Evolutionary conservation across 2,329 filamentous ascomycete genomes (phyloP), one percentile per base, ranked within the genome.

Genomic region (Aspergillus hiratsukae): DNA sequence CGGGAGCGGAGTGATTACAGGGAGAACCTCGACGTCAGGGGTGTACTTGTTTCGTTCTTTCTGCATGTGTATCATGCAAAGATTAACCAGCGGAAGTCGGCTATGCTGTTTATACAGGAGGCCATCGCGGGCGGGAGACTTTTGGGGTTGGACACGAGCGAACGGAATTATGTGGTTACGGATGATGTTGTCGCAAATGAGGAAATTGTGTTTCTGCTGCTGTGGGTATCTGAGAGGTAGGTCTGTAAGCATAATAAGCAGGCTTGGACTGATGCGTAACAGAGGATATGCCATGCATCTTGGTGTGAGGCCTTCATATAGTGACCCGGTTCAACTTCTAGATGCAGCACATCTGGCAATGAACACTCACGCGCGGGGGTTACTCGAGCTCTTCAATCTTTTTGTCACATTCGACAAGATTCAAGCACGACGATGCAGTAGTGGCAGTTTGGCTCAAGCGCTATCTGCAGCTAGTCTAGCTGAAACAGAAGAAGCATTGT

Each of bases 51-150:
- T 17, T 69, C 68, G 1, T 69, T 71, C 54, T 70, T 70, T 29
- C 57, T 70, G 51, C 68, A 70, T 60, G 68, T 71, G 3, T 68
- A 69, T 49, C 62, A 71, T 58, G 68, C 68, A 17, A 71, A 71
- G 53, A 59, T 63, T 23, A 68, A 71, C n/a, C 60, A 64, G 52
- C 60, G 62, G 9, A 64, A 61, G 8, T 64, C 62, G 17, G 68
- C 68, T 1, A 65, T 69, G 66, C 62, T 66, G 58, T 71, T 66
- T 23, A 66, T 69, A 14, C 67, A 69, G 28, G 67, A 70, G 35
- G 68, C 68, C 3, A 62, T 71, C 10, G 56, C 62, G 2, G 58
- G 60, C 0, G 67, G 66, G 10, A 58, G 59, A 28, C 48, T 66
- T 6, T 37, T 71, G 51, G 53, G 58, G 9, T 28, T 71, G 43